These are phyloP conservation scores for Ramaria sp. DNA, from an alignment of 768 basidiomycete genomes.

Conservation along the genomic window DNA sequence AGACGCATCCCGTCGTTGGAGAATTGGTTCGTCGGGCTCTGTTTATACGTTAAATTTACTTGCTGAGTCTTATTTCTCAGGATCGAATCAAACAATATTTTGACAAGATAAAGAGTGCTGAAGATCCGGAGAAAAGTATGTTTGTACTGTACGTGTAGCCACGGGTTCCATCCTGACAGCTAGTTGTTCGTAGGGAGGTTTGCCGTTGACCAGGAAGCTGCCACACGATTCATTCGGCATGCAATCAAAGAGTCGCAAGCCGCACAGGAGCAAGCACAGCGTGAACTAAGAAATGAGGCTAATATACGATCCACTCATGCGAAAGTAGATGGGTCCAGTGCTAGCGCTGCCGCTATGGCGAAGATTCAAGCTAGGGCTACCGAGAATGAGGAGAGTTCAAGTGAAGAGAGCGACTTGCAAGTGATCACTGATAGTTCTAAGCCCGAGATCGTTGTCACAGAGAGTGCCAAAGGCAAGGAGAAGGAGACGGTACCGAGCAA, in stretches of 20 bases:
- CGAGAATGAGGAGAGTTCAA: conserved; percentile 14
- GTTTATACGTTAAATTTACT: neutral
- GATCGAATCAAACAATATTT: conserved; percentile 73
- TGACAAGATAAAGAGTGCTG: conserved; percentile 67
- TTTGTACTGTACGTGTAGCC: conserved; percentile 7
- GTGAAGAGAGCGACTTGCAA: conserved; percentile 4
- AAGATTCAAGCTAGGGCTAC: conserved; percentile 54
- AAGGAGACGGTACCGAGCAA: conserved; percentile 31
- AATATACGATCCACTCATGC: conserved; percentile 12
- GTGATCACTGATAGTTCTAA: neutral
- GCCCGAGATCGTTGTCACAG: conserved; percentile 51
- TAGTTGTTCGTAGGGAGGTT: conserved; percentile 19
- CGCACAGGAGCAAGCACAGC: conserved; percentile 12
- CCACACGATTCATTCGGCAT: conserved; percentile 73
- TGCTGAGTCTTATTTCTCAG: conserved; percentile 23
- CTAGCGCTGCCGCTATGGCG: conserved; percentile 12
- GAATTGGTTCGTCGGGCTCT: conserved; percentile 41
- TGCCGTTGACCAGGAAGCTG: conserved; percentile 68
- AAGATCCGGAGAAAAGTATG: conserved; percentile 53
- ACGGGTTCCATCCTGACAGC: neutral
- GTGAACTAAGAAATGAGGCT: conserved; percentile 13
- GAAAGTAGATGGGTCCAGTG: conserved; percentile 13
- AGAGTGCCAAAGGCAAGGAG: conserved; percentile 34
- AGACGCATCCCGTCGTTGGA: conserved; percentile 61
- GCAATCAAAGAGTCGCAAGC: conserved; percentile 33